phyloP scores from a whole-genome alignment of 2,329 filamentous ascomycete genomes.

The Ophiocordyceps camponoti-leonardi region DNA sequence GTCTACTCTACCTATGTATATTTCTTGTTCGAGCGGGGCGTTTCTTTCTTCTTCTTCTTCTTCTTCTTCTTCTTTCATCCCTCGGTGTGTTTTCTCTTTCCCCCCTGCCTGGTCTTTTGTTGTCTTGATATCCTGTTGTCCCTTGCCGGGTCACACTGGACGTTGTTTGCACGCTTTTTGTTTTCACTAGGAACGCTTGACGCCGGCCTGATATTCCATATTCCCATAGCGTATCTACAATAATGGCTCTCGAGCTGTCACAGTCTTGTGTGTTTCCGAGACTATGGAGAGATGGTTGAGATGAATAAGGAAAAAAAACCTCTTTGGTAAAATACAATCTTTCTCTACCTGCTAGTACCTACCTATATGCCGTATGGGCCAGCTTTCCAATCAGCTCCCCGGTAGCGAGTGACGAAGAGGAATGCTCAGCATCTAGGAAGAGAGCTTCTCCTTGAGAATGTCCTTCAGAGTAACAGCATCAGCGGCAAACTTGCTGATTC shows the following conservation, averaged over 20 bases:
- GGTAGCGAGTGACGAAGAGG: background rate
- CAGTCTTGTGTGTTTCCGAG: background rate
- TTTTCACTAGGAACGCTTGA: background rate
- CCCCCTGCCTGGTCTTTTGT: too few relatives aligned
- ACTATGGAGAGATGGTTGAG: background rate
- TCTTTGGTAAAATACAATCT: background rate
- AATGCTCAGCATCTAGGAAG: constrained; percentile 3
- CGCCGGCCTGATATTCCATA: background rate
- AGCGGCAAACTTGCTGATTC: constrained; percentile 98
- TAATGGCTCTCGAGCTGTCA: background rate
- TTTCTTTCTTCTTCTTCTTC: background rate
- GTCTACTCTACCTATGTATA: background rate
- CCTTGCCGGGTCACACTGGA: background rate
- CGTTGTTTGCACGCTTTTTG: background rate
- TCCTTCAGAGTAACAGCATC: constrained; percentile 89
- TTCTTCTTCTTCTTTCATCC: background rate
- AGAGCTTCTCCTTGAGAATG: constrained; percentile 76
- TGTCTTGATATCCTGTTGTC: background rate
- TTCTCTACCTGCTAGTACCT: too few relatives aligned
- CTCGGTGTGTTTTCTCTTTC: too few relatives aligned
- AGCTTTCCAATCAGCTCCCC: too few relatives aligned
- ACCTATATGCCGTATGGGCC: too few relatives aligned
- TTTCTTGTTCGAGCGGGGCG: background rate
- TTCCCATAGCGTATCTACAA: background rate
- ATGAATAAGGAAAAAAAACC: too few relatives aligned